These are phyloP conservation scores for Pichia sp. DNA, from an alignment of 1,139 yeast genomes.

Conservation along the genomic window DNA sequence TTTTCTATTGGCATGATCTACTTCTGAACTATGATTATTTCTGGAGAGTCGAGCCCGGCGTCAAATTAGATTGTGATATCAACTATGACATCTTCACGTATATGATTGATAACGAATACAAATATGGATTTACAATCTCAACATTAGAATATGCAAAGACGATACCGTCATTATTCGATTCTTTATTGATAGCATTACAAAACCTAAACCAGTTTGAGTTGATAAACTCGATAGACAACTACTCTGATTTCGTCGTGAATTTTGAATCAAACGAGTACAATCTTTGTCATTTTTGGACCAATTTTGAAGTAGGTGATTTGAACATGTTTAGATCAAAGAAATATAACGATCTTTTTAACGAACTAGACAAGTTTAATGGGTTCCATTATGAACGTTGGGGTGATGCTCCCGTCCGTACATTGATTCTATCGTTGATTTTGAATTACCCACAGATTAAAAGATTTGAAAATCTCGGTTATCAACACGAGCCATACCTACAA, in stretches of 20 bases:
- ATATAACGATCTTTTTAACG: constrained; percentile 41
- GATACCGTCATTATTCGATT: constrained; percentile 45
- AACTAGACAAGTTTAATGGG: constrained; percentile 54
- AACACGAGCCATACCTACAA: constrained; percentile 56
- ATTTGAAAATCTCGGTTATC: constrained; percentile 57
- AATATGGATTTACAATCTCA: constrained; percentile 55
- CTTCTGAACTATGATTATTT: constrained; percentile 42
- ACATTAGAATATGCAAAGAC: constrained; percentile 51
- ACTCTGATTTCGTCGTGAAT: constrained; percentile 49
- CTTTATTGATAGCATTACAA: constrained; percentile 34
- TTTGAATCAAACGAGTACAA: constrained; percentile 51
- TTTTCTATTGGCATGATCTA: constrained; percentile 55
- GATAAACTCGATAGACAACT: constrained; percentile 35
- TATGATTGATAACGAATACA: constrained; percentile 46
- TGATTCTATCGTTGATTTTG: constrained; percentile 52
- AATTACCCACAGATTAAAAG: constrained; percentile 49
- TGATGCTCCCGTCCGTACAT: constrained; percentile 66
- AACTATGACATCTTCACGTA: constrained; percentile 50
- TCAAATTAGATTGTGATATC: constrained; percentile 53
- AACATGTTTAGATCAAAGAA: constrained; percentile 52
- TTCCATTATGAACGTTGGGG: constrained; percentile 72
- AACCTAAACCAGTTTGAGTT: constrained; percentile 14
- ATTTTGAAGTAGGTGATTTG: constrained; percentile 63
- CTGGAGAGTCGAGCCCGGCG: constrained; percentile 65
- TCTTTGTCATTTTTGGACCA: constrained; percentile 72